Conservation (phyloP, 192 early-diverging fungal genomes). For the Gonapodya prolifera region DNA sequence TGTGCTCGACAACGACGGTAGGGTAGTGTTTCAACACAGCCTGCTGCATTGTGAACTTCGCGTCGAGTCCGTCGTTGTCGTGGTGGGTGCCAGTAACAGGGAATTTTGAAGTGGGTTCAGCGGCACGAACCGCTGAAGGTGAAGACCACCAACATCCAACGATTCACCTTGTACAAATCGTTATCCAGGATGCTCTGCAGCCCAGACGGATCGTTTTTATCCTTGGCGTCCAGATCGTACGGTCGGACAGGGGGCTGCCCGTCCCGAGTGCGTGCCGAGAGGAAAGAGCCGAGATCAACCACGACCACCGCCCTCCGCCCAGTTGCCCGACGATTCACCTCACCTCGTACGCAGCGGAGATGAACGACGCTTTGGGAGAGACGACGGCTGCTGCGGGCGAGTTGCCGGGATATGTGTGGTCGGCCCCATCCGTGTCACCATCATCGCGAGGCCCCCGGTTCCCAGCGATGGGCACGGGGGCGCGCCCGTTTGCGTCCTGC, state of each 20-base stretch:
- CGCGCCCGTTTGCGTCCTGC: neutral
- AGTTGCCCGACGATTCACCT: too few species aligned
- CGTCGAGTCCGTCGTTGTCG: too few species aligned
- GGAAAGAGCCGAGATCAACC: too few species aligned
- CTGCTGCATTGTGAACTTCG: conserved; percentile 56
- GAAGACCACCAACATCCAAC: neutral
- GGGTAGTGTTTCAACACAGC: conserved; percentile 58
- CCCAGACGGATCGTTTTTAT: neutral
- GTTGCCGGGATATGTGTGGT: neutral
- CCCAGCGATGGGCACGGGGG: neutral
- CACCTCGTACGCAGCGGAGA: neutral
- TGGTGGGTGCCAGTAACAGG: too few species aligned
- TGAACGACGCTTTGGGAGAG: neutral
- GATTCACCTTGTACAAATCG: conserved; percentile 63
- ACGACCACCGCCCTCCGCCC: too few species aligned
- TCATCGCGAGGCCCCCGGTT: neutral
- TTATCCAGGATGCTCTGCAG: conserved; percentile 49
- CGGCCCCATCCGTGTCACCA: neutral
- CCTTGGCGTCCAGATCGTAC: neutral
- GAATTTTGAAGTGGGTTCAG: neutral
- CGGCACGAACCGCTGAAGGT: neutral
- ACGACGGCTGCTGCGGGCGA: neutral
- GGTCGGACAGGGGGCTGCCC: neutral
- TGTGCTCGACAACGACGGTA: conserved; percentile 38
- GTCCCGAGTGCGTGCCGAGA: too few species aligned